Base-by-base conservation (phyloP, 1,284 basidiomycete species). In the Nidula niveotomentosa region DNA sequence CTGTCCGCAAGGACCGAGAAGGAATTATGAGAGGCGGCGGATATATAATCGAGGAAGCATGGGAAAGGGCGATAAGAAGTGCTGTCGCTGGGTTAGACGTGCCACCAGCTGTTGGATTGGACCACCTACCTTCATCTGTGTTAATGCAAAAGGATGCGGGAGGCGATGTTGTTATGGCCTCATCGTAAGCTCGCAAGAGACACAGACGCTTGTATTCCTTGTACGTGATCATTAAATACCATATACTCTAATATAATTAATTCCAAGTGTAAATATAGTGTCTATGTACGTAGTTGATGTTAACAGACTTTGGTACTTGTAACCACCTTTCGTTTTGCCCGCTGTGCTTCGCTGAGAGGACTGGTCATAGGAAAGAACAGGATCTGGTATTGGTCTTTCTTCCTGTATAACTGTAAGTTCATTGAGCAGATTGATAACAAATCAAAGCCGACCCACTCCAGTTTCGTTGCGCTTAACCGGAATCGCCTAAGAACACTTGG, bases 11-110 rank as follows among this genome's bases (percentile, higher is more conserved):
- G 62, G 91, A 94, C 63, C 73, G 81, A 53, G 88, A 93, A 60
- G 89, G 90, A 3, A 86, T 90, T 62, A 90, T 93, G 82, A 77
- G 89, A 45, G 93, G 85, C 8, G 95, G 93, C 13, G 94, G 93
- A 1, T 97, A 92, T 67, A 80, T 79, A 60, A 76, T 94, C 8
- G 81, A 88, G 56, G 86, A 94, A 67, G 91, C 91, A 50, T 96
- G 94, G 94, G 88, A 91, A 63, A 81, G 93, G 62, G 93, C 93
- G 18, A 69, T 96, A 48, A 76, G 89, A 51, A 83, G 73, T 61
- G 90, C 91, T 1, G 88, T 95, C 17, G 88, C 90, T 53, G 90
- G 84, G 1, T 69, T 96, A 53, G 86, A 90, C 60, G 66, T 91
- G 36, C 62, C 68, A 34, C 77, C 77, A 13, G 61, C 79, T 39